Percentiles rank a stretch among this genome's conserved stretches.
These are phyloP conservation scores for Xerocomus nothofagi DNA, from an alignment of 1,284 basidiomycete species.

Conservation along the genomic window DNA sequence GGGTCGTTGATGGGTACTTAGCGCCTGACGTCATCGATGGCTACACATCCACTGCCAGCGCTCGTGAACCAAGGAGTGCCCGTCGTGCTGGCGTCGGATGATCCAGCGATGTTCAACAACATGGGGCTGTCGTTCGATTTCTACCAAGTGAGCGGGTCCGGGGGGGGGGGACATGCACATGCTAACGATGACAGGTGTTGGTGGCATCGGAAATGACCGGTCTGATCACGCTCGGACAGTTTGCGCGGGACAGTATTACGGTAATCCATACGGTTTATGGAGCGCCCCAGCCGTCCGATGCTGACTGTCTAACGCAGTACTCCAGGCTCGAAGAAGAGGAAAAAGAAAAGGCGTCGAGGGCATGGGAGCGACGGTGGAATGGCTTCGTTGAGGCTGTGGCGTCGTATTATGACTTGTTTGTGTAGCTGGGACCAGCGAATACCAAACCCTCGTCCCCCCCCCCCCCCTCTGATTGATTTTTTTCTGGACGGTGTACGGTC, in stretches of 20 bases:
- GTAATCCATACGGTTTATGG: conserved; percentile 34
- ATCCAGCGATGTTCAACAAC: conserved; percentile 69
- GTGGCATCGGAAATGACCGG: conserved; percentile 65
- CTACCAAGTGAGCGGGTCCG: conserved; percentile 14
- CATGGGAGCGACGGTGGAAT: conserved; percentile 55
- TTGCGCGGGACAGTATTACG: conserved; percentile 63
- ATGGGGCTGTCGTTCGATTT: conserved; percentile 59
- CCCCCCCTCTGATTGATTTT: background rate
- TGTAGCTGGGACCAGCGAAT: background rate
- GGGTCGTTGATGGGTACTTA: conserved; percentile 25
- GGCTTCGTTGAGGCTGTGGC: conserved; percentile 44
- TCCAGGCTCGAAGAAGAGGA: conserved; percentile 48
- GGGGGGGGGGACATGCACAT: background rate
- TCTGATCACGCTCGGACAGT: conserved; percentile 53
- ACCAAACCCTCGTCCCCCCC: conserved; percentile 5
- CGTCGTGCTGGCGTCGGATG: conserved; percentile 68
- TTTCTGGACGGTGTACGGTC: background rate
- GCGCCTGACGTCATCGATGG: conserved; percentile 73
- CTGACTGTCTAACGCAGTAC: conserved; percentile 40
- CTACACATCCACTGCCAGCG: conserved; percentile 66
- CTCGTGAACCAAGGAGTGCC: conserved; percentile 67
- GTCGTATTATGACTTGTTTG: conserved; percentile 30
- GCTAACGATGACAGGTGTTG: conserved; percentile 45
- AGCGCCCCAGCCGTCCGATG: background rate
- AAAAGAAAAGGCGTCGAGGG: conserved; percentile 43